Base-by-base conservation (phyloP, 1,284 basidiomycete species). In the Ceraceosorus bombacis region DNA sequence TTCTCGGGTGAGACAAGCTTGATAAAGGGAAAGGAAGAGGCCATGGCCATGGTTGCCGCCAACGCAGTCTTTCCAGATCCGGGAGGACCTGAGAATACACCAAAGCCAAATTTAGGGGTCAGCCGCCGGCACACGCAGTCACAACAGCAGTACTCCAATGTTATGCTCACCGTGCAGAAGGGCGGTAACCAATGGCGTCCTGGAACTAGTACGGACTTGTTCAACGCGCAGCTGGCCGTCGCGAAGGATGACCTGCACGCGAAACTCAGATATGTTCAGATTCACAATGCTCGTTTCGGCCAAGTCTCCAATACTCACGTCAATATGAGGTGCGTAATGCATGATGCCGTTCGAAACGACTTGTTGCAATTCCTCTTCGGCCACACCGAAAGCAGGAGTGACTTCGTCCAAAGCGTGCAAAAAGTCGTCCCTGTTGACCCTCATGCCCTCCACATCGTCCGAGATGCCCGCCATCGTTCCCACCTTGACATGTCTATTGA, bases 321-420 rank as follows among this genome's bases (percentile, higher is more conserved):
- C 85, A 72, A 96, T 82, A 50, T 83, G 80, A 4, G 79, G 66
- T 68, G 87, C 86, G 78, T 86, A 96, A 77, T 93, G 90, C 67
- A 97, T 93, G 78, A 98, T 97, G 8, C 95, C 95, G 77, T 97
- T 97, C 78, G 92, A 88, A 43, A 97, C 88, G 57, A 96, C 92
- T 71, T 89, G 86, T 70, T 88, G 85, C 37, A 99, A 82, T 80
- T 98, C 95, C 79, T 96, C 94, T 80, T 98, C 95, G 2, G 92
- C 87, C 4, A 96, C 91, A 85, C 95, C 95, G 77, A 94, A 99
- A 8, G 93, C 91, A 7, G 95, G 91, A 71, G 91, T 89, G 9
- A 98, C 92, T 78, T 99, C 95, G 5, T 94, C 88, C 51, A 98
- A 81, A 0, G 94, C 95, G 73, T 85, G 85, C 82, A 90, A 80